These are phyloP conservation scores for Tuber magnatum DNA, from an alignment of 495 filamentous ascomycete species.

Conservation along the genomic window DNA sequence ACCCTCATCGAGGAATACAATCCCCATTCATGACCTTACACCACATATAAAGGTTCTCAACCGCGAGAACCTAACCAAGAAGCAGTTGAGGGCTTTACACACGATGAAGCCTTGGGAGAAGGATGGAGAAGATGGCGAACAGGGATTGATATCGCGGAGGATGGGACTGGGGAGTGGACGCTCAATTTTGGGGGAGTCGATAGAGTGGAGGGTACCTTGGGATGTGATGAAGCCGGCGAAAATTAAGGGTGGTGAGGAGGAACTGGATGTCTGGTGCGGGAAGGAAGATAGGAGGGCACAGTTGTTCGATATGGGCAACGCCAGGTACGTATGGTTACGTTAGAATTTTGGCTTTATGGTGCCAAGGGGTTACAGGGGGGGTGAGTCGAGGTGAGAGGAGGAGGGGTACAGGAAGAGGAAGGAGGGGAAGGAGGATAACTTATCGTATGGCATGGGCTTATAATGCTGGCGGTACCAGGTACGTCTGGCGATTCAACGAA, in stretches of 20 bases:
- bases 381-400: slow-evolving; percentile 22
- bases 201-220: slow-evolving; percentile 30
- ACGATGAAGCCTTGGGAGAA: background rate
- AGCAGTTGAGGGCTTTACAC: slow-evolving; percentile 14
- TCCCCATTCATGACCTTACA: slow-evolving; percentile 29
- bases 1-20: background rate
- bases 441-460: slow-evolving; percentile 2
- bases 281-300: slow-evolving; percentile 25
- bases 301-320: slow-evolving; percentile 20
- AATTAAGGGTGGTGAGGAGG: slow-evolving; percentile 6
- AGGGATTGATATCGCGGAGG: background rate
- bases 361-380: slow-evolving; percentile 9
- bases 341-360: background rate
- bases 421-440: background rate
- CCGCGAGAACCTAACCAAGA: slow-evolving; percentile 16
- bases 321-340: slow-evolving; percentile 17
- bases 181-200: background rate
- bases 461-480: slow-evolving; percentile 7
- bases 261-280: slow-evolving; percentile 27
- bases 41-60: slow-evolving; percentile 21
- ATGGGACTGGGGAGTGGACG: background rate
- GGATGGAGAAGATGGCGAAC: background rate
- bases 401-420: slow-evolving; percentile 16
- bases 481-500: slow-evolving; percentile 14
- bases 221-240: slow-evolving; percentile 23